Base-by-base conservation (phyloP, 1,284 basidiomycete species). In the Pterulicium gracile region DNA sequence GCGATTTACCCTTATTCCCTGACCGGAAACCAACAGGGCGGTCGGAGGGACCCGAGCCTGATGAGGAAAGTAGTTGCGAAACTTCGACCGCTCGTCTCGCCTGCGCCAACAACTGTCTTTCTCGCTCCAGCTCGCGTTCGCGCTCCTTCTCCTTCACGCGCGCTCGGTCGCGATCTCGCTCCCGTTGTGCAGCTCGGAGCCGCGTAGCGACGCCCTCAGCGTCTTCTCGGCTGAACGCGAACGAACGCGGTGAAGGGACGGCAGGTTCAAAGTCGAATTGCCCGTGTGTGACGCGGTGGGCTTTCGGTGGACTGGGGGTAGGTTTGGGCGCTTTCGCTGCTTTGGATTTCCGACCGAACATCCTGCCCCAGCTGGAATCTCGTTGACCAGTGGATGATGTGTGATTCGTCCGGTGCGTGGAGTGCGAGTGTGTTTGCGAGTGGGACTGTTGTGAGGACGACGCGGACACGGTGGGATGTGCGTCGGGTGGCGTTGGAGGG, bases 1-100 rank as follows among this genome's bases (percentile, higher is more conserved):
- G 60, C 19, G 81, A 84, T 19, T 80, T 76, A 2, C 80, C 79
- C 55, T 79, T 81, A n/a, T 32, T 32, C 27, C 27, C 27, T 32
- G 27, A 32, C 7, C 27, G 27, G 27, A 32, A 32, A 32, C 27
- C 27, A 7, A 32, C n/a, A 7, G 27, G 27, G n/a, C 27, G 27
- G n/a, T 32, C 10, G 10, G 27, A 32, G 10, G 27, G n/a, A n/a
- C 10, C n/a, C 10, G 27, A 7, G n/a, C n/a, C n/a, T n/a, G n/a
- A n/a, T n/a, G n/a, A n/a, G 10, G 27, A n/a, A 10, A 7, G 27
- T n/a, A 10, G 7, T 7, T 10, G n/a, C 27, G 27, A 32, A 10
- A n/a, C 27, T 32, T 32, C 27, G 27, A 32, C 27, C 7, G 27
- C 27, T n/a, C 7, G 27, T 32, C 27, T 7, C 27, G 27, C 13